Evolutionary conservation across 331 rosid species (phyloP), one percentile per base, ranked within the genome.

Genomic region (Stylosanthes scabra): DNA sequence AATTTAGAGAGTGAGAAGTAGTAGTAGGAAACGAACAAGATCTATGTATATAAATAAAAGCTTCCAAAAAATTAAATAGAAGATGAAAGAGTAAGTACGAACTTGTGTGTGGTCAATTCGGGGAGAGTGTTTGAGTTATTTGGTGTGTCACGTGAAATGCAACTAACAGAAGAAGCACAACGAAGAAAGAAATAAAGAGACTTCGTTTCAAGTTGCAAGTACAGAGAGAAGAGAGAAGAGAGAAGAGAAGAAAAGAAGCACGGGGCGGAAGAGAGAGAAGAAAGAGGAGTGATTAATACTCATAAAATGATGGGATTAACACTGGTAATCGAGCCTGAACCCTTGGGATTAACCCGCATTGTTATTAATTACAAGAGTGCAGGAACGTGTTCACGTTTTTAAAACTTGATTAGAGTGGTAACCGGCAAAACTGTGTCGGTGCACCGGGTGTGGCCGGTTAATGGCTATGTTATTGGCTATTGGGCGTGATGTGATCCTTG

Each of bases 381-480:
- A 85, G 78, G 85, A 80, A 59, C 66, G 75, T 67, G 68, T 37
- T 42, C 63, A n/a, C 58, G 9, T 68, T 65, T 52, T 69, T 65
- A 44, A 77, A 86, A 75, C 70, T 27, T 27, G 70, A 47, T 34
- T 52, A 37, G 14, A 2, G 54, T 12, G 14, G 71, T 44, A 47
- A 85, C 86, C 62, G 86, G 86, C 16, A 64, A 58, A 50, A 9
- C 61, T 71, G 59, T 85, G 92, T 87, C 92, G 89, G 92, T 85
- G 88, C 63, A 87, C 91, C 73, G 84, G 86, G 2, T 62, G 58
- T 52, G 10, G 58, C 58, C 58, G 28, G 58, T 52, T 16, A 50
- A n/a, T 14, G 3, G 11, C 52, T 20, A 20, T 12, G 16, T 49
- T 3, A 14, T 50, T 50, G 8, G 16, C 11, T 3, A 14, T 50